Base-by-base conservation (phyloP, 768 basidiomycete genomes). In the Bullera alba region DNA sequence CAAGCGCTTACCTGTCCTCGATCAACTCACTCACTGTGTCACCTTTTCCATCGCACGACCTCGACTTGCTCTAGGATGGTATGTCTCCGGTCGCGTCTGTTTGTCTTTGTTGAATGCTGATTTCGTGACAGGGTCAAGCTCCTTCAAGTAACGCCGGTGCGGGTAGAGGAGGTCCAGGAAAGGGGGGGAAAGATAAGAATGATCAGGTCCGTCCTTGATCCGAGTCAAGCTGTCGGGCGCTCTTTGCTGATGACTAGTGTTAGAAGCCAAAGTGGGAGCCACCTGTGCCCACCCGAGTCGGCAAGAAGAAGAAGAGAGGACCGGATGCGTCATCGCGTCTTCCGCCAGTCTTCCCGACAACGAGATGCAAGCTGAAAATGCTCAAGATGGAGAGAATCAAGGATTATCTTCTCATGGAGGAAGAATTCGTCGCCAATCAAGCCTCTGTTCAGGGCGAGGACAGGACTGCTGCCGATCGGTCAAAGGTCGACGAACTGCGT, bases 361-460 rank as follows among this genome's bases (percentile, higher is more conserved):
- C 91, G 17, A 84, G 95, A 48, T 99, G 93, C 77, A 85, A 87
- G 53, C 81, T 99, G 45, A 89, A 89, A 67, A 80, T 97, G 48
- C 81, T 97, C 53, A 97, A 97, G 80, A 80, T 85, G 79, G 93
- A 99, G 72, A 85, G 95, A 54, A 95, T 96, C 75, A 95, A 99
- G 75, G 95, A 99, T 71, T 96, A 96, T 72, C 76, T 99, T 46
- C 77, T 96, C 29, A 79, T 99, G 57, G 95, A 74, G 57, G 73
- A 97, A 55, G 72, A 73, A 51, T 72, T 70, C 48, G 69, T 73
- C 35, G 65, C 71, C 27, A 73, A 72, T 50, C 71, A 74, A 45
- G 60, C 71, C 7, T 48, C 61, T 15, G 51, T 53, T 15, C 45
- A 58, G 0, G 84, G 85, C 19, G 91, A 97, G 73, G 91, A 95